phyloP scores from a whole-genome alignment of 768 basidiomycete genomes.

The Austroboletus eburneus region DNA sequence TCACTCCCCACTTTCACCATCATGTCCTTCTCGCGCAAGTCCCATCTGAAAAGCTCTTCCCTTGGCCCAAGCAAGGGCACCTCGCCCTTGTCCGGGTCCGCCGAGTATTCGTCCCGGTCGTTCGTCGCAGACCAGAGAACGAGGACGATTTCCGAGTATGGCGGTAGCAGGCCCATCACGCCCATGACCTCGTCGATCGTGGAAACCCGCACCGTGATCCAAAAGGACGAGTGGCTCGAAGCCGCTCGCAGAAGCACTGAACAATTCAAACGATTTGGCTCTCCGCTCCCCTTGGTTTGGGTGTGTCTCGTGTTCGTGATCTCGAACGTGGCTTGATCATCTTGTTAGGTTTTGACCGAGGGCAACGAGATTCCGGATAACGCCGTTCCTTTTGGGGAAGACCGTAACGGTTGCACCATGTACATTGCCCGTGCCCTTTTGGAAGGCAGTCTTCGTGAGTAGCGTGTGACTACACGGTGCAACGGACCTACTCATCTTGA shows the following conservation, averaged over 20 bases:
- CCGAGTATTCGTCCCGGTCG: neutral
- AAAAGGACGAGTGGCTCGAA: neutral
- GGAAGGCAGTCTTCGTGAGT: constrained; percentile 30
- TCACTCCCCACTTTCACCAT: too few species aligned
- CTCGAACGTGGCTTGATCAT: neutral
- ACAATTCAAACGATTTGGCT: neutral
- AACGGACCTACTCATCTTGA: neutral
- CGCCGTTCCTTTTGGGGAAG: constrained; percentile 32
- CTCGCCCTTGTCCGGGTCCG: too few species aligned
- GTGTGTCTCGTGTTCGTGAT: neutral
- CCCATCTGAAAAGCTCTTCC: too few species aligned
- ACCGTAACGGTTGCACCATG: constrained; percentile 24
- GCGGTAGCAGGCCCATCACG: neutral
- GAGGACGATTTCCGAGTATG: neutral
- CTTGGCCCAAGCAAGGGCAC: too few species aligned
- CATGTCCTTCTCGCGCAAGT: too few species aligned
- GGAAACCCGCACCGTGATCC: neutral
- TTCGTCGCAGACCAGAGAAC: neutral
- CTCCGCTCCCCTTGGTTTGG: neutral
- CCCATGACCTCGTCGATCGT: neutral
- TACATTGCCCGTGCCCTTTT: constrained; percentile 31
- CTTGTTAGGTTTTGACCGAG: constrained; percentile 26
- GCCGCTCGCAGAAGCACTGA: neutral
- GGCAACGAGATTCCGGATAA: constrained; percentile 31
- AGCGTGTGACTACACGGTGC: neutral